Conservation (phyloP, 192 early-diverging fungal species). For the Entrophospora sp. region DNA sequence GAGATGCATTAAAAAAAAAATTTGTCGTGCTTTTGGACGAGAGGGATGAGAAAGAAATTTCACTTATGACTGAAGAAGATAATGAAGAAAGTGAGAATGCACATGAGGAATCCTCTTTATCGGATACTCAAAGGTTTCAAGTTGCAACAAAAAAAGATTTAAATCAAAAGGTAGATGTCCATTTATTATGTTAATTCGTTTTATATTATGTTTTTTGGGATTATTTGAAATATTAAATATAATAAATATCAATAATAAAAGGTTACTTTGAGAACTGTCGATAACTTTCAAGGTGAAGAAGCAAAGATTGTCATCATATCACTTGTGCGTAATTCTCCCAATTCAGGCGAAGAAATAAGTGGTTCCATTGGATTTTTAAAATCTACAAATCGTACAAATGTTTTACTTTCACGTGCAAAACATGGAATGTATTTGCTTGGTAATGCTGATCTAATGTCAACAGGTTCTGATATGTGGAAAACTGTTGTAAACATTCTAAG, state of each 20-base stretch:
- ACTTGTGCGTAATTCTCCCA: slow-evolving; percentile 28
- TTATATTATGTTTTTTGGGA: too few species aligned
- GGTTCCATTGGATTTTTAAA: slow-evolving; percentile 46
- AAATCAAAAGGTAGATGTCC: background rate
- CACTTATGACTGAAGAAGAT: slow-evolving; percentile 11
- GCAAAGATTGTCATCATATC: slow-evolving; percentile 36
- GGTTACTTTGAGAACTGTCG: slow-evolving; percentile 33
- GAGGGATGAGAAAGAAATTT: slow-evolving; percentile 28
- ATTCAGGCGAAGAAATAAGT: background rate
- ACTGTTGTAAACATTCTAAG: slow-evolving; percentile 31
- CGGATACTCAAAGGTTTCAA: background rate
- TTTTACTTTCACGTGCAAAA: slow-evolving; percentile 45
- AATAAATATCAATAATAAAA: slow-evolving; percentile 27
- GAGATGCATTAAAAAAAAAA: slow-evolving; percentile 21
- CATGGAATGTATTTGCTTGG: slow-evolving; percentile 55
- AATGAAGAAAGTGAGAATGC: slow-evolving; percentile 8
- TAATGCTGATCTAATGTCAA: slow-evolving; percentile 29
- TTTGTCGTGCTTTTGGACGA: slow-evolving; percentile 31
- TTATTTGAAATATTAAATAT: too few species aligned
- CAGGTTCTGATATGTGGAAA: slow-evolving; percentile 28
- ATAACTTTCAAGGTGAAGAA: slow-evolving; percentile 41
- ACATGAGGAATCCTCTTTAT: too few species aligned
- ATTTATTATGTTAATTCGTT: too few species aligned
- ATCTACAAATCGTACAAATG: slow-evolving; percentile 45
- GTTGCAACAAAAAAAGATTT: background rate